Conservation (phyloP, 495 filamentous ascomycete species). For the Cladorrhinum samala region DNA sequence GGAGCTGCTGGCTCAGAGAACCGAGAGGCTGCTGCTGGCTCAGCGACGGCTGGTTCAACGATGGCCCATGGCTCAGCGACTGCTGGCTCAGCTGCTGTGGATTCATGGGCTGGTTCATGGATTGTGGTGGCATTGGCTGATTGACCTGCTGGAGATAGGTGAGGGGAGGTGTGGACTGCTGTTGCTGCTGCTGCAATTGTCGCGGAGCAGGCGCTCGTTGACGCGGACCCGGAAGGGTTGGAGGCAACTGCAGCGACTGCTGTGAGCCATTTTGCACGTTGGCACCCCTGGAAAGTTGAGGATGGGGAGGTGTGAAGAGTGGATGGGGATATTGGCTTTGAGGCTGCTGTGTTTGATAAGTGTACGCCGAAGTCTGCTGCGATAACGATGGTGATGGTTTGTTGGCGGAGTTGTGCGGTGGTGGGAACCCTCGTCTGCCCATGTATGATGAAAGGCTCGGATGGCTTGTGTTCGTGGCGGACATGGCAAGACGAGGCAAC, state of each 20-base stretch:
- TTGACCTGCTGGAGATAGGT: slow-evolving; percentile 33
- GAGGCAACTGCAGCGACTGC: slow-evolving; percentile 24
- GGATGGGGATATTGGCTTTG: slow-evolving; percentile 28
- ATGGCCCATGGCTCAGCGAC: slow-evolving; percentile 13
- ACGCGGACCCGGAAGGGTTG: slow-evolving; percentile 34
- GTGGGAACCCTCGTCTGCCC: slow-evolving; percentile 23
- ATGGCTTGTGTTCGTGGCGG: slow-evolving; percentile 21
- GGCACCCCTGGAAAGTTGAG: slow-evolving; percentile 27
- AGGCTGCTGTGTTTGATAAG: slow-evolving; percentile 34
- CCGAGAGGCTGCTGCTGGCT: slow-evolving; percentile 12
- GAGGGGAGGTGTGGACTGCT: slow-evolving; percentile 8
- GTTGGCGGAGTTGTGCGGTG: slow-evolving; percentile 34
- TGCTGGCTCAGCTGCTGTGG: slow-evolving; percentile 16
- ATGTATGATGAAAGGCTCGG: slow-evolving; percentile 23
- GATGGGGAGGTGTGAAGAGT: slow-evolving; percentile 31
- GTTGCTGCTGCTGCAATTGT: slow-evolving; percentile 26
- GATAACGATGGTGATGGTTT: slow-evolving; percentile 40
- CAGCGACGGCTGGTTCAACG: slow-evolving; percentile 15
- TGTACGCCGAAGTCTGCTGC: slow-evolving; percentile 40
- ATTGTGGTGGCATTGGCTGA: slow-evolving; percentile 21
- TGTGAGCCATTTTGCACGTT: slow-evolving; percentile 28
- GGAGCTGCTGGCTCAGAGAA: slow-evolving; percentile 19
- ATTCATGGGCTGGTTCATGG: slow-evolving; percentile 26
- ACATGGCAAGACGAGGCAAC: slow-evolving; percentile 28
- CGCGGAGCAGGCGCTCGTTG: slow-evolving; percentile 30